phyloP scores from a whole-genome alignment of 495 filamentous ascomycete species.

The Chaetomium tenue region DNA sequence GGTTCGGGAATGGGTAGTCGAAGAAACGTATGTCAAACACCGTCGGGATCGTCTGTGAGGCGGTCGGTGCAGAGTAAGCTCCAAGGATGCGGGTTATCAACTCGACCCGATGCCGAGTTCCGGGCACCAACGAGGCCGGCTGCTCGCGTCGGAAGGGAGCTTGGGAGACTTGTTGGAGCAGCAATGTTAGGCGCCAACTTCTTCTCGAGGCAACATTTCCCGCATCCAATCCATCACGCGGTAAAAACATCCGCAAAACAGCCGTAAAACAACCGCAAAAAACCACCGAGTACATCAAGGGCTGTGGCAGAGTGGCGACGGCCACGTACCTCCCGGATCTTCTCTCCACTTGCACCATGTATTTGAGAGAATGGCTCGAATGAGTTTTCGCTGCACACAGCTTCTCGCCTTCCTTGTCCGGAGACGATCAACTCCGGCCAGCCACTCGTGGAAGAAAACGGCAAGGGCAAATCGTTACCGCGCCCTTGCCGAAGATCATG shows the following conservation, averaged over 20 bases:
- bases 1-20: slow-evolving; percentile 13
- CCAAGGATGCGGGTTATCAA: neutral
- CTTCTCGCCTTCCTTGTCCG: slow-evolving; percentile 20
- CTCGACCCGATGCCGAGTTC: slow-evolving; percentile 11
- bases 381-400: neutral
- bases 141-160: neutral
- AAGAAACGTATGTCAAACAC: slow-evolving; percentile 8
- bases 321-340: too few relatives aligned
- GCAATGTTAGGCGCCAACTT: neutral
- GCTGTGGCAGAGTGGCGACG: neutral
- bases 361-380: too few relatives aligned
- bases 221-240: too few relatives aligned
- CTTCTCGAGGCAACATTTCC: neutral
- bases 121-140: neutral
- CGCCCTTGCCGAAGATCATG: slow-evolving; percentile 17
- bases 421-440: slow-evolving; percentile 19
- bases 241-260: neutral
- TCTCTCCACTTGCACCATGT: neutral
- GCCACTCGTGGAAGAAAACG: slow-evolving; percentile 15
- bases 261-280: neutral
- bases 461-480: neutral
- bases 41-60: neutral
- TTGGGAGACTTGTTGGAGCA: neutral
- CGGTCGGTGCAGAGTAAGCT: slow-evolving; percentile 11
- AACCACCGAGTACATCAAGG: neutral